Evolutionary conservation across 1,139 yeast genomes (phyloP).

Genomic region (Diutina rugosa): DNA sequence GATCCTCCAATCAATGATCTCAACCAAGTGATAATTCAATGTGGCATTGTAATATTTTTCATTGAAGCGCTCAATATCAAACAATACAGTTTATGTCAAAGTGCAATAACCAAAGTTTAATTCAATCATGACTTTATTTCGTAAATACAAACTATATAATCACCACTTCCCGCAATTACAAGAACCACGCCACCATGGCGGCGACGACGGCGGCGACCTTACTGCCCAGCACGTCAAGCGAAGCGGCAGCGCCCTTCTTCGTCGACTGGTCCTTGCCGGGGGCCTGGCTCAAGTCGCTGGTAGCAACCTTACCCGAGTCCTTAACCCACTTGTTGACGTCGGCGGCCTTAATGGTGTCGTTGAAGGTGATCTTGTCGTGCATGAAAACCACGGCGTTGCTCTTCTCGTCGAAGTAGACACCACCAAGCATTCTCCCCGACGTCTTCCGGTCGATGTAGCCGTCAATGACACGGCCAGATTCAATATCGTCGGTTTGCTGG

Average conservation of each 20-base stretch:
- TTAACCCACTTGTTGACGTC: not conserved
- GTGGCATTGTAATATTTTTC: too few relatives aligned
- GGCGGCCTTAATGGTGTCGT: not conserved
- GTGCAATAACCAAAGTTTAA: too few relatives aligned
- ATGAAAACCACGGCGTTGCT: conserved; percentile 16
- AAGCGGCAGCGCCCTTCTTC: not conserved
- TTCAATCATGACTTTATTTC: too few relatives aligned
- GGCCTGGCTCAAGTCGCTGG: not conserved
- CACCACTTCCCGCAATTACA: not conserved
- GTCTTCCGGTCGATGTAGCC: conserved; percentile 85
- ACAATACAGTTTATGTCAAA: too few relatives aligned
- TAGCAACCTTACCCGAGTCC: not conserved
- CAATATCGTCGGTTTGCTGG: conserved; percentile 46
- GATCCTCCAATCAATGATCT: too few relatives aligned
- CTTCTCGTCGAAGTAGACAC: conserved; percentile 52
- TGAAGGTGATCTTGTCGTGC: conserved; percentile 4
- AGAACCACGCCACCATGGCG: not conserved
- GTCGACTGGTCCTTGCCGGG: not conserved
- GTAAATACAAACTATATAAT: too few relatives aligned
- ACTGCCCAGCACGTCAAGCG: not conserved
- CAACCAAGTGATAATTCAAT: too few relatives aligned
- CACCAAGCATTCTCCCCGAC: conserved; percentile 69
- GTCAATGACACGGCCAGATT: conserved; percentile 80
- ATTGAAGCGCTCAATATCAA: too few relatives aligned
- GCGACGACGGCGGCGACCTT: not conserved